A percentile compares a stretch with the other conserved stretches of the same genome.
These are phyloP conservation scores for Hemisphaericaspora lyxosophila DNA, from an alignment of 1,139 yeast genomes.

Conservation along the genomic window DNA sequence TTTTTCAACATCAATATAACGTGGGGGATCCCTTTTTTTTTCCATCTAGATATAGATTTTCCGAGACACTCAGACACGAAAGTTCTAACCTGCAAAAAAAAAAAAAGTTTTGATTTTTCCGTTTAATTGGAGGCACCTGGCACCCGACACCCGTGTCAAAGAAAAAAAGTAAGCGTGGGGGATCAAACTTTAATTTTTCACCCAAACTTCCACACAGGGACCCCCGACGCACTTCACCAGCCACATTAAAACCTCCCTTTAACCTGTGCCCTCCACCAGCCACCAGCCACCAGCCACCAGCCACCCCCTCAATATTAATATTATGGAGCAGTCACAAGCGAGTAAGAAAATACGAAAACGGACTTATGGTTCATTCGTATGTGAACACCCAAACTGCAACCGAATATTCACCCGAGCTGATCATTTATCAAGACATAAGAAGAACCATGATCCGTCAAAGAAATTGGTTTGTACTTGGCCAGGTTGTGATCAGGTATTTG, in stretches of 20 bases:
- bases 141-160: no score
- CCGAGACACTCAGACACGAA: no score
- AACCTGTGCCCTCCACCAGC: background rate
- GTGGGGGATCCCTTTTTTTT: no score
- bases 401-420: conserved; percentile 38
- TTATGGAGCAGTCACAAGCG: background rate
- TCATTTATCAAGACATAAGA: conserved; percentile 38
- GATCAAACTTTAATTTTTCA: background rate
- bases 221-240: no score
- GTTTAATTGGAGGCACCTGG: no score
- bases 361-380: conserved; percentile 16
- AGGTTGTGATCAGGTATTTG: conserved; percentile 36
- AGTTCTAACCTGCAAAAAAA: no score
- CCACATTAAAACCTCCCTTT: background rate
- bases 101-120: no score
- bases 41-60: no score
- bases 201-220: no score
- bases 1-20: no score
- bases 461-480: conserved; percentile 24
- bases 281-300: background rate
- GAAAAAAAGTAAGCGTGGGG: no score
- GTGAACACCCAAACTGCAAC: conserved; percentile 24
- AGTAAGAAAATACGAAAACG: conserved; percentile 14
- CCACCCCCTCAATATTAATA: background rate
- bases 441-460: conserved; percentile 39